Percentiles rank a stretch among this genome's conserved stretches.
phyloP scores from a whole-genome alignment of 768 basidiomycete genomes.

The Leccinum boreale region DNA sequence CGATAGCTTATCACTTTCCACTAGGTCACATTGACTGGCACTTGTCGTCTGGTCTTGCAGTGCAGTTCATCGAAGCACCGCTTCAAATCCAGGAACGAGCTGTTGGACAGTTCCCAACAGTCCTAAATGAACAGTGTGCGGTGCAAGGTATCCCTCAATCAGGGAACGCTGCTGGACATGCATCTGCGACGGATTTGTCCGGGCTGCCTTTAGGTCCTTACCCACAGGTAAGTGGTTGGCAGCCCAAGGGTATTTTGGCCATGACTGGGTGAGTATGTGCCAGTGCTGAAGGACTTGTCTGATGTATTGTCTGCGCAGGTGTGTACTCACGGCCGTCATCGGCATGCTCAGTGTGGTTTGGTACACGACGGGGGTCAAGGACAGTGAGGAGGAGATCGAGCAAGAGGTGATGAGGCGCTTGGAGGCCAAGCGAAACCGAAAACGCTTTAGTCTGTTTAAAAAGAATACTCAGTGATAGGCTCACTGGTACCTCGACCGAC shows the following conservation, averaged over 20 bases:
- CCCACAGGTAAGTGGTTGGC: constrained; percentile 72
- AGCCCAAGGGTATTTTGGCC: constrained; percentile 67
- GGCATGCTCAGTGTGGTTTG: constrained; percentile 83
- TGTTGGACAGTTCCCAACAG: constrained; percentile 48
- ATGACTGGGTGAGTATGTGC: constrained; percentile 57
- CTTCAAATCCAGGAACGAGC: constrained; percentile 56
- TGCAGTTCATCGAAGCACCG: constrained; percentile 83
- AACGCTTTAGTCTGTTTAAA: constrained; percentile 40
- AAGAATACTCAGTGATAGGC: neutral
- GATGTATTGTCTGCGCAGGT: constrained; percentile 42
- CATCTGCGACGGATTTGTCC: constrained; percentile 62
- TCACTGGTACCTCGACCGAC: neutral
- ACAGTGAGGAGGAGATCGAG: constrained; percentile 82
- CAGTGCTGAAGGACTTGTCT: neutral
- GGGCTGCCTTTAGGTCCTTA: constrained; percentile 69
- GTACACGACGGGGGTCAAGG: constrained; percentile 75
- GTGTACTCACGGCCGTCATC: constrained; percentile 76
- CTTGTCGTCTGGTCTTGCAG: constrained; percentile 77
- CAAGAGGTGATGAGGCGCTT: constrained; percentile 56
- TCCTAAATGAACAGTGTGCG: constrained; percentile 69
- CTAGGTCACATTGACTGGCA: constrained; percentile 87
- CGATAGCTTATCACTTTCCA: neutral
- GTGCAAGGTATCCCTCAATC: constrained; percentile 52
- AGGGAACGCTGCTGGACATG: constrained; percentile 88
- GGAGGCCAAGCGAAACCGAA: constrained; percentile 53